Conservation (phyloP, 2,329 filamentous ascomycete species). For the Fusarium sp. region DNA sequence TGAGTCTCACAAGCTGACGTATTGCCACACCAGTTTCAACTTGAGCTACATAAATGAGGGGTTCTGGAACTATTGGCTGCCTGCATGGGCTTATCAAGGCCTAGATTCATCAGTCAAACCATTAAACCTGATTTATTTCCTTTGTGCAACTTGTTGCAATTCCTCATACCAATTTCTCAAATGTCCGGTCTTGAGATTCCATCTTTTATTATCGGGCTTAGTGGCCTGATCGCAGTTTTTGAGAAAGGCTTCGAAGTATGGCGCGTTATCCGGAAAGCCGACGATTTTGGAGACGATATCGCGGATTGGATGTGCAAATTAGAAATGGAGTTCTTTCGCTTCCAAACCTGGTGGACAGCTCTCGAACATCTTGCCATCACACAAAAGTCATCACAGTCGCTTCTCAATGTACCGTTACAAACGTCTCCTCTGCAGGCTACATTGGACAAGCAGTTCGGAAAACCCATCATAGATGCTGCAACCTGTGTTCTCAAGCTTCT, state of each 20-base stretch:
- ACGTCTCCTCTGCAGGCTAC: not conserved
- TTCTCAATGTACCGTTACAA: not conserved
- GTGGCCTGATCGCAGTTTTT: not conserved
- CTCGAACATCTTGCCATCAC: not conserved
- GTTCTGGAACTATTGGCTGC: not conserved
- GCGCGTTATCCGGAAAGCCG: not conserved
- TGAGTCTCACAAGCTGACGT: not conserved
- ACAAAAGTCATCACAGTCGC: not conserved
- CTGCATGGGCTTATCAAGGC: not conserved
- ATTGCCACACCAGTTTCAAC: not conserved
- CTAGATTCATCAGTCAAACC: not conserved
- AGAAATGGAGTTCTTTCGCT: constrained; percentile 2
- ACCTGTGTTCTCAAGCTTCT: not conserved
- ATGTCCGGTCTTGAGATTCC: not conserved
- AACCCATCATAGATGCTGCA: not conserved
- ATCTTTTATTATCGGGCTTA: not conserved
- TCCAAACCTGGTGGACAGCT: not conserved
- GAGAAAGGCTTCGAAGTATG: not conserved
- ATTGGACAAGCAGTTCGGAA: not conserved
- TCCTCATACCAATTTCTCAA: not conserved
- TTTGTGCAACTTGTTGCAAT: not conserved
- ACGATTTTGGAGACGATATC: not conserved
- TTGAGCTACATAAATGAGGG: not conserved
- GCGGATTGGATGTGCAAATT: constrained; percentile 7
- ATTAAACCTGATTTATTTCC: not conserved